Evolutionary conservation across 352 stramenopile genomes (phyloP).

Genomic region (Halophytophthora polymorphica): DNA sequence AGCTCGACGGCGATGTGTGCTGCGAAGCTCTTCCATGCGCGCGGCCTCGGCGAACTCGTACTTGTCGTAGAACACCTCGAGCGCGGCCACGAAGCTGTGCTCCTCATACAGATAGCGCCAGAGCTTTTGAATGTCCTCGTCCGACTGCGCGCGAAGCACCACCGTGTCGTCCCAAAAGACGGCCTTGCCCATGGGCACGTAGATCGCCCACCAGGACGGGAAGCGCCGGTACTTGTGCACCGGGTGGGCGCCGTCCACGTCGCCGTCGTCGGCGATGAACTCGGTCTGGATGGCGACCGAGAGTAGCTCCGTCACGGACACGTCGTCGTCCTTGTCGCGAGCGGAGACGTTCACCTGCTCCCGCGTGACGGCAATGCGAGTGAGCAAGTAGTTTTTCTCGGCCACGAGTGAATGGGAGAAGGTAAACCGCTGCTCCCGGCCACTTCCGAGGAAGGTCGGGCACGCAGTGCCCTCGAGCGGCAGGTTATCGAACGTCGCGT

Average conservation of each 20-base stretch:
- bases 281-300: conserved; percentile 36
- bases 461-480: conserved; percentile 47
- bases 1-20: conserved; percentile 34
- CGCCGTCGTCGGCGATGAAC: conserved; percentile 41
- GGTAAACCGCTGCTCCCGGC: conserved; percentile 38
- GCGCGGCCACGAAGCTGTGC: conserved; percentile 34
- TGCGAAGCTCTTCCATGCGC: conserved; percentile 71
- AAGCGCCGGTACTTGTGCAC: conserved; percentile 37
- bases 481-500: conserved; percentile 44
- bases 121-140: conserved; percentile 46
- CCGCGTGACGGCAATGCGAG: conserved; percentile 24
- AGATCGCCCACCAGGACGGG: conserved; percentile 54
- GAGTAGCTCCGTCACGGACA: conserved; percentile 6
- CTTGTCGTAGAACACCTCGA: conserved; percentile 75
- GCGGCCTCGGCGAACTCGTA: conserved; percentile 73
- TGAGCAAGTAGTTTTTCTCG: conserved; percentile 62
- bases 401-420: conserved; percentile 42
- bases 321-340: neutral
- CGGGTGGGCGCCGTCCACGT: conserved; percentile 27
- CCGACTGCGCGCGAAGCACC: conserved; percentile 44
- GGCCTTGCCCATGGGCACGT: conserved; percentile 51
- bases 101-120: conserved; percentile 43
- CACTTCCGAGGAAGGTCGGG: conserved; percentile 35
- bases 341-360: conserved; percentile 7
- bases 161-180: conserved; percentile 79